Evolutionary conservation across 2,329 filamentous ascomycete species (phyloP).

Genomic region (Pleurostoma richardsiae): DNA sequence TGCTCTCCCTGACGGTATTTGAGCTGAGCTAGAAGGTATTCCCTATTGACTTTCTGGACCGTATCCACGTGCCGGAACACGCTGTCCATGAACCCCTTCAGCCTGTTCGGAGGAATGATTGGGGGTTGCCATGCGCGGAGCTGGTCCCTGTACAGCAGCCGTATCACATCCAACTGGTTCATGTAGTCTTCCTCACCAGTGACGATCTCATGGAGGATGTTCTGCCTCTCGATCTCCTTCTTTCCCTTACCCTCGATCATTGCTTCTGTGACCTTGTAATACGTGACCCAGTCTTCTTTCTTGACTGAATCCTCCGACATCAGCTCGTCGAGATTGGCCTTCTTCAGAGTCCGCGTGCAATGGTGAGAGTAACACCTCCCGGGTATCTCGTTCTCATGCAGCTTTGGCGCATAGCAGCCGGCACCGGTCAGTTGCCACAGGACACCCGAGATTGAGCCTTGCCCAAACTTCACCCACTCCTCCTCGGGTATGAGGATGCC

Average conservation of each 20-base stretch:
- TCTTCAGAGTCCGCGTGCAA: conserved; percentile 90
- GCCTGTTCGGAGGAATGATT: conserved; percentile 72
- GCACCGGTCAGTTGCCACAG: conserved; percentile 87
- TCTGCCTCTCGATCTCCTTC: conserved; percentile 90
- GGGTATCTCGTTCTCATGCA: conserved; percentile 66
- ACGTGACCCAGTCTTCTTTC: conserved; percentile 81
- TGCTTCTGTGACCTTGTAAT: conserved; percentile 78
- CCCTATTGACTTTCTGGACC: conserved; percentile 87
- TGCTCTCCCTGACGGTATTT: conserved; percentile 97
- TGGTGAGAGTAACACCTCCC: conserved; percentile 90
- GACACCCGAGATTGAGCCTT: conserved; percentile 77
- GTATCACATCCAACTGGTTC: conserved; percentile 80
- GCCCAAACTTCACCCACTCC: conserved; percentile 94
- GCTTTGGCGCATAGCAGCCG: conserved; percentile 82
- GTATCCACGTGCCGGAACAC: conserved; percentile 91
- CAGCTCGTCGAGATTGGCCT: conserved; percentile 79
- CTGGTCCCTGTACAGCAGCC: conserved; percentile 79
- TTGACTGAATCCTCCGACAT: conserved; percentile 63
- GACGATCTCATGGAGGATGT: conserved; percentile 92
- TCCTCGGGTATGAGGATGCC: conserved; percentile 81
- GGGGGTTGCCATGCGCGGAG: conserved; percentile 68
- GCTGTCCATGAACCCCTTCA: conserved; percentile 73
- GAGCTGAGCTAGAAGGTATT: conserved; percentile 84
- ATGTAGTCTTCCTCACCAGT: conserved; percentile 90
- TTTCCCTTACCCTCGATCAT: conserved; percentile 65